phyloP scores from a whole-genome alignment of 2,329 filamentous ascomycete species.

The Cephalotrichum gorgonifer region DNA sequence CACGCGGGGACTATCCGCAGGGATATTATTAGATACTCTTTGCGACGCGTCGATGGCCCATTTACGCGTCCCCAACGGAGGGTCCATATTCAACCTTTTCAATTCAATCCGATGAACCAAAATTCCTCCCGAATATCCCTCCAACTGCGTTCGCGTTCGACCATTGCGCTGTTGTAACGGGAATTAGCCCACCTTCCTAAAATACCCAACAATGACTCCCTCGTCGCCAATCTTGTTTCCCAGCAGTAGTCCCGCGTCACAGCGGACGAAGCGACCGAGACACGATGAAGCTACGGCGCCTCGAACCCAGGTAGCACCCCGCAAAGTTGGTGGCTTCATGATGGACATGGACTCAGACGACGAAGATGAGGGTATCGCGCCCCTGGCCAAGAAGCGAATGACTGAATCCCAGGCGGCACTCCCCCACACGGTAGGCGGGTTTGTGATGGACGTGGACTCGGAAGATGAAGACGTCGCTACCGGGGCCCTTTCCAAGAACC shows the following conservation, averaged over 20 bases:
- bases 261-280: constrained; percentile 7
- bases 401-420: not conserved
- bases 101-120: too few relatives aligned
- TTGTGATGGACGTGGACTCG: constrained; percentile 3
- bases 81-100: too few relatives aligned
- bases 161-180: not conserved
- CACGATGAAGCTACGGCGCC: constrained; percentile 5
- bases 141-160: not conserved
- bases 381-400: not conserved
- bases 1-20: too few relatives aligned
- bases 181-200: not conserved
- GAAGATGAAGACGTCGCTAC: not conserved
- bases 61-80: too few relatives aligned
- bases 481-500: not conserved
- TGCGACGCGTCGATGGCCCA: too few relatives aligned
- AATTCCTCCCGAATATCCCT: too few relatives aligned
- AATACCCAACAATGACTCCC: constrained; percentile 2
- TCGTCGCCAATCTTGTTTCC: constrained; percentile 9
- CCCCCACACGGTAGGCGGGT: constrained; percentile 7
- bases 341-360: constrained; percentile 7
- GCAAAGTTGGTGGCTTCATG: constrained; percentile 8
- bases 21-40: too few relatives aligned
- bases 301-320: not conserved
- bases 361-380: constrained; percentile 2
- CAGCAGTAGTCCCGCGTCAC: constrained; percentile 8